These are phyloP conservation scores for Cyphellophora attinorum DNA, from an alignment of 2,329 filamentous ascomycete genomes.

Conservation along the genomic window DNA sequence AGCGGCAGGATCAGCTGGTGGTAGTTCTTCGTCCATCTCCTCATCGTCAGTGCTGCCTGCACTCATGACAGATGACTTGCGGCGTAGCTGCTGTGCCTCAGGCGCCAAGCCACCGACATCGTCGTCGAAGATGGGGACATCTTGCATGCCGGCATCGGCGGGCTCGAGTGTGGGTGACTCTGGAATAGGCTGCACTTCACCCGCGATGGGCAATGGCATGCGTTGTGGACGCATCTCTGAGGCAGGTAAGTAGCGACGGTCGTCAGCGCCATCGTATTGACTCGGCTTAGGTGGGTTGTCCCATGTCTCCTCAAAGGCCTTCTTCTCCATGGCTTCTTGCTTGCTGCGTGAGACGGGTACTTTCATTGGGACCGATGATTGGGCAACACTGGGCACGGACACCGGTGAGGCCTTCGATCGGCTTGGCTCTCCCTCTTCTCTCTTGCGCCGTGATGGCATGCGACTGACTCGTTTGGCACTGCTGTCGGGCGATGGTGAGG, in stretches of 20 bases:
- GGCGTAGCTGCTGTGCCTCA: slow-evolving; percentile 43
- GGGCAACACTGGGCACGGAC: slow-evolving; percentile 8
- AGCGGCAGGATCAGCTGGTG: slow-evolving; percentile 56
- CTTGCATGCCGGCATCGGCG: slow-evolving; percentile 49
- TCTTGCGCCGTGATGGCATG: slow-evolving; percentile 11
- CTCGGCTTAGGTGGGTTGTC: background rate
- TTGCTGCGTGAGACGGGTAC: slow-evolving; percentile 18
- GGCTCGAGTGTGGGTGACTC: slow-evolving; percentile 81
- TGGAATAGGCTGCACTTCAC: slow-evolving; percentile 75
- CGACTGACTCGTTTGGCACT: slow-evolving; percentile 9
- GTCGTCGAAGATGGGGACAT: slow-evolving; percentile 43
- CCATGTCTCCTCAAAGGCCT: background rate
- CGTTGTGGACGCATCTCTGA: slow-evolving; percentile 55
- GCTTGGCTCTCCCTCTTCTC: slow-evolving; percentile 8
- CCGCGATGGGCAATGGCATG: slow-evolving; percentile 84
- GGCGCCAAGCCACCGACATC: slow-evolving; percentile 34
- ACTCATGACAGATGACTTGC: slow-evolving; percentile 46
- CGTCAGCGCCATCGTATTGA: slow-evolving; percentile 9
- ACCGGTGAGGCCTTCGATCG: slow-evolving; percentile 9
- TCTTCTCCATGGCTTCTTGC: slow-evolving; percentile 6
- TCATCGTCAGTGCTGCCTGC: slow-evolving; percentile 59
- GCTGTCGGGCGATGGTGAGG: slow-evolving; percentile 26
- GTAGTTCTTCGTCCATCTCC: slow-evolving; percentile 66
- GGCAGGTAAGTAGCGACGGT: slow-evolving; percentile 13
- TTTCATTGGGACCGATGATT: slow-evolving; percentile 18